Base-by-base conservation (phyloP, 2,329 filamentous ascomycete genomes). In the Chrysosporium keratinophilum region DNA sequence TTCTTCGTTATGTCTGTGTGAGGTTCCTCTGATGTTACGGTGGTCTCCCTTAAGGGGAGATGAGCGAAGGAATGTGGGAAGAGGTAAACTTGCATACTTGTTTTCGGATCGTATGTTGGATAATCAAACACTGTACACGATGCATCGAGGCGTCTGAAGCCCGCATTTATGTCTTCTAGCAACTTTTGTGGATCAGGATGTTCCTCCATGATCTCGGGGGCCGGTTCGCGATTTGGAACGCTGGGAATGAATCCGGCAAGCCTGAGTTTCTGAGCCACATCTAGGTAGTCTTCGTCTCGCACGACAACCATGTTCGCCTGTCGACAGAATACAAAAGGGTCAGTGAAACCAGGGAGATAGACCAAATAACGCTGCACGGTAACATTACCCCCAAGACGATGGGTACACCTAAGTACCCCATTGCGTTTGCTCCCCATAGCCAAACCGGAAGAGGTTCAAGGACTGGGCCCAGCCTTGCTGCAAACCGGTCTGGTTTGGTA, bases 71-170 rank as follows among this genome's bases (percentile, higher is more conserved):
- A 58, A 37, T 57, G 56, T 31, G 55, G 56, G 51, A 58, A 58
- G 34, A 61, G 41, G 44, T 51, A 57, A 19, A 60, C 20, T 50
- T 56, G 54, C 43, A 47, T 40, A 14, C 39, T 34, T 15, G n/a
- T 3, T 33, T 52, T 43, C 34, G 53, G 47, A 57, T 62, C 39
- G 45, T 47, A 54, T 3, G 19, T 28, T 55, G 61, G 61, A 54
- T 62, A 62, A 54, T 63, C 50, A 54, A 64, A 64, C 49, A 56
- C 43, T 57, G 57, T 50, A 56, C 51, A 59, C 50, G 54, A 59
- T 20, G 17, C 52, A 55, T 63, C 61, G 28, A 64, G 42, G 52
- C 50, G 59, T 50, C 57, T 59, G 54, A 60, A 61, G 48, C 57
- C 58, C 19, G 56, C 57, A 56, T 64, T 61, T 54, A 64, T 60